These are phyloP conservation scores for Nevesoporus exiguus DNA, from an alignment of 768 basidiomycete genomes.

Conservation along the genomic window DNA sequence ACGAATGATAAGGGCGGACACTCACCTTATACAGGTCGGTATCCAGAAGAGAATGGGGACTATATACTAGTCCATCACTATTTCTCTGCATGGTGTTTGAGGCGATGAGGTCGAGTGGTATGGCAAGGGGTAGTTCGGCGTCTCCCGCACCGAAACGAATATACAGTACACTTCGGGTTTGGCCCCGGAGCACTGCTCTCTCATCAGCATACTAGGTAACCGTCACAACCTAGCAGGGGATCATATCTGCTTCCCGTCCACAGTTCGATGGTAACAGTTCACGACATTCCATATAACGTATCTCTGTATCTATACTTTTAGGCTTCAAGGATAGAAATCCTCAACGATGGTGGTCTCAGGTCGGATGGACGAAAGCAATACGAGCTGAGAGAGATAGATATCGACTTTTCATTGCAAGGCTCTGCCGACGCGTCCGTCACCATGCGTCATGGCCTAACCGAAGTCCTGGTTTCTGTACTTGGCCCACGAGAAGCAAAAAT, in stretches of 20 bases:
- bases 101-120: background rate
- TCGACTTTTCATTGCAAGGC: slow-evolving; percentile 72
- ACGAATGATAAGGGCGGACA: background rate
- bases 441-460: slow-evolving; percentile 86
- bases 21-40: slow-evolving; percentile 91
- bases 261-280: slow-evolving; percentile 6
- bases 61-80: slow-evolving; percentile 12
- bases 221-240: background rate
- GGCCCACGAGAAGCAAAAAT: slow-evolving; percentile 89
- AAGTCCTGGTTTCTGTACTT: slow-evolving; percentile 83
- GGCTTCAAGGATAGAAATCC: slow-evolving; percentile 63
- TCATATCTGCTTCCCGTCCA: background rate
- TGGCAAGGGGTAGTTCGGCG: too few relatives aligned
- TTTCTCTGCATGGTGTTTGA: slow-evolving; percentile 11
- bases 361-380: slow-evolving; percentile 92
- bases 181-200: too few relatives aligned
- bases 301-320: slow-evolving; percentile 14
- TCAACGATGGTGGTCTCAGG: slow-evolving; percentile 83
- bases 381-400: slow-evolving; percentile 79
- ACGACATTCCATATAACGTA: background rate
- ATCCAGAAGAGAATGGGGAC: slow-evolving; percentile 66
- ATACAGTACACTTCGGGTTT: too few relatives aligned
- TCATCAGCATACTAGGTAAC: too few relatives aligned
- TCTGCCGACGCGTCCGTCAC: slow-evolving; percentile 82
- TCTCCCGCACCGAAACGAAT: too few relatives aligned